Evolutionary conservation across 2,329 filamentous ascomycete species (phyloP), one percentile per base, ranked within the genome.

Genomic region (Atkinsonella hypoxylon): DNA sequence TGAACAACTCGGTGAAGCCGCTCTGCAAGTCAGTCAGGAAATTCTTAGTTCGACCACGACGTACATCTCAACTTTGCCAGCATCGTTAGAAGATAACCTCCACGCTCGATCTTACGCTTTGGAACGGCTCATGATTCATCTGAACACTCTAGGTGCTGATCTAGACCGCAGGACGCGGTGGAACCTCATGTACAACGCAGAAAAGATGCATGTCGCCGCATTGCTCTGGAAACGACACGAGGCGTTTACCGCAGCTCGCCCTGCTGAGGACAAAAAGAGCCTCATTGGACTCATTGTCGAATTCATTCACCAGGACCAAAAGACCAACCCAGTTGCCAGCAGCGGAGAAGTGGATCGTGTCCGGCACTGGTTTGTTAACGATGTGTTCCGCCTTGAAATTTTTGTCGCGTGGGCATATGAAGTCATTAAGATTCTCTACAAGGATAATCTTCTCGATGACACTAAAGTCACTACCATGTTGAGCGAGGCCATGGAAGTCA

Each of bases 181-280:
- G 89, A 76, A 78, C 55, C 69, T 98, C 32, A 71, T 98, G n/a
- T 87, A 83, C 74, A 83, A 91, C 60, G 91, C 91, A 0, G 93
- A 98, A 65, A 95, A 90, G 67, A 78, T 97, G 69, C 81, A 85
- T 42, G 87, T 89, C 36, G 88, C 89, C 17, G 77, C 79, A 53
- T 75, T 81, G 44, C 75, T 97, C 38, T 97, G 91, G 89, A 82
- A 82, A 54, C 75, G 80, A 49, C 89, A 95, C 60, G 87, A 95
- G 61, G 71, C 74, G 8, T 83, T 84, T 48, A 74, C 83, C 8
- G 73, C 78, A 48, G 73, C 73, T 47, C 78, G 79, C 10, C 71
- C 78, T 13, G 72, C 74, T 17, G 77, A 78, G 38, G 74, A 81
- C 41, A 82, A 84, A 60, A 81, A 81, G 61, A 85, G 83, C 4